Evolutionary conservation across 2,329 filamentous ascomycete genomes (phyloP).

Genomic region (Ophiocordyceps robertsii): DNA sequence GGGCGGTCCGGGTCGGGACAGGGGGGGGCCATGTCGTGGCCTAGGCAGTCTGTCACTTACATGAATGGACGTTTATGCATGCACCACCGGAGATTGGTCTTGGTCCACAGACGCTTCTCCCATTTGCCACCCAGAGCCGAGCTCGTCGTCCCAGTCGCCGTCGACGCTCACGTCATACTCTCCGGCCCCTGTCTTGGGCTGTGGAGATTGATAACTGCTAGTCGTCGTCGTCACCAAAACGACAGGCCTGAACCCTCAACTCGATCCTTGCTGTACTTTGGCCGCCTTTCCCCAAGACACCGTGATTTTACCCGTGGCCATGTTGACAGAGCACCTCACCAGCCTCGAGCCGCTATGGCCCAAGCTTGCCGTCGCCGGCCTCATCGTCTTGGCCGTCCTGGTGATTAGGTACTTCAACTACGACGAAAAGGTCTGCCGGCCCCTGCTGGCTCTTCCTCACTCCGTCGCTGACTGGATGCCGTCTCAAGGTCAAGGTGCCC

Average conservation of each 20-base stretch:
- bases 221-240: too few relatives aligned
- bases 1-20: background rate
- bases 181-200: too few relatives aligned
- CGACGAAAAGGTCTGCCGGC: conserved; percentile 1
- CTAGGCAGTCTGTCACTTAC: background rate
- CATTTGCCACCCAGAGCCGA: too few relatives aligned
- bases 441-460: background rate
- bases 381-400: background rate
- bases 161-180: too few relatives aligned
- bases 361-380: background rate
- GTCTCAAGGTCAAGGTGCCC: conserved; percentile 5
- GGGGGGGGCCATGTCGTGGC: too few relatives aligned
- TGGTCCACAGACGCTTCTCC: too few relatives aligned
- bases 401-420: conserved; percentile 3
- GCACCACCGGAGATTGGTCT: background rate
- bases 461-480: background rate
- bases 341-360: background rate
- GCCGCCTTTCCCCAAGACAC: too few relatives aligned
- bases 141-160: too few relatives aligned
- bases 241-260: too few relatives aligned
- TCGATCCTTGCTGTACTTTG: too few relatives aligned
- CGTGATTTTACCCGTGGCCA: background rate
- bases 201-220: too few relatives aligned
- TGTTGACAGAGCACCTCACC: background rate
- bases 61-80: background rate